phyloP scores from a whole-genome alignment of 176 grass and related monocot genomes.

The Saccharum spontaneum region DNA sequence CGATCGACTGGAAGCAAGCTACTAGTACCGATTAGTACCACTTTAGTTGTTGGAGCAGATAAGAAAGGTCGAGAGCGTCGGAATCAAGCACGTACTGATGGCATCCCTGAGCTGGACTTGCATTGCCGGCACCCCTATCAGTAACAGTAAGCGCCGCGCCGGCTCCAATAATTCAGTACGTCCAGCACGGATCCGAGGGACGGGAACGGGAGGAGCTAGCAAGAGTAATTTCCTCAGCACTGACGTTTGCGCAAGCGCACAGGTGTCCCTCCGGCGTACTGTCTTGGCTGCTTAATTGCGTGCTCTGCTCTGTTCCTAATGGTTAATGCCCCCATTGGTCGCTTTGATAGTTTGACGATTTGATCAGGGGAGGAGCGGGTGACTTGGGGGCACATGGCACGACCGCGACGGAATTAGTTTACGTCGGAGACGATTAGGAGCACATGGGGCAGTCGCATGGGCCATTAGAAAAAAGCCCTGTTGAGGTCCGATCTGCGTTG shows the following conservation, averaged over 20 bases:
- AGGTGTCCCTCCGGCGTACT: background rate
- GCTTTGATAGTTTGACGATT: background rate
- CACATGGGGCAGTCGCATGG: background rate
- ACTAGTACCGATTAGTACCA: background rate
- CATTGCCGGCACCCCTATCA: background rate
- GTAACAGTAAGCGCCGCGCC: background rate
- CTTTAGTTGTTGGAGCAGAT: background rate
- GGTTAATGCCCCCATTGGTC: background rate
- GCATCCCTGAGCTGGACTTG: background rate
- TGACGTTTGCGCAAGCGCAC: background rate
- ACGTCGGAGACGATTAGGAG: background rate
- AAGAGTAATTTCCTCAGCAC: background rate
- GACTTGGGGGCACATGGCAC: background rate
- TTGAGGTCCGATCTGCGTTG: background rate
- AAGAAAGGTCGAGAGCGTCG: background rate
- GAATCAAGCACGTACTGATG: background rate
- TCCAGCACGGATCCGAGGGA: background rate
- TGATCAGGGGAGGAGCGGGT: background rate
- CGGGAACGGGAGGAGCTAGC: no score
- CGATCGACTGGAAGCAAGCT: slow-evolving; percentile 15
- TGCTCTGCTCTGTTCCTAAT: background rate
- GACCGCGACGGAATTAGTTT: slow-evolving; percentile 13
- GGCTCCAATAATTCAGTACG: background rate
- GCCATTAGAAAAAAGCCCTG: background rate
- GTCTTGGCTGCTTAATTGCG: background rate